A percentile compares a stretch with the other conserved stretches of the same genome.
phyloP scores from a whole-genome alignment of 192 early-diverging fungal species.

The Dissophora ornata region DNA sequence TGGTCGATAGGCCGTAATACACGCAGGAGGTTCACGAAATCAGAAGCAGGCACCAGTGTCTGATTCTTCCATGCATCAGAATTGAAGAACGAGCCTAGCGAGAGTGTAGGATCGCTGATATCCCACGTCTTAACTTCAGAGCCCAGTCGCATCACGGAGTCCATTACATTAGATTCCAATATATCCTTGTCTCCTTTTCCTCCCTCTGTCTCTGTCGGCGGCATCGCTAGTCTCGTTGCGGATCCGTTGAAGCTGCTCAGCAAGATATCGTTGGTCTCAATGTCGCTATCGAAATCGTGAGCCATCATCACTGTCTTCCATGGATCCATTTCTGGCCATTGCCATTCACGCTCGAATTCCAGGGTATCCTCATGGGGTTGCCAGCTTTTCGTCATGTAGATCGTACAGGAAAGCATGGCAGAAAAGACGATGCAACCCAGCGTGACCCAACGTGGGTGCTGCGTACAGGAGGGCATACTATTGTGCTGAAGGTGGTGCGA shows the following conservation, averaged over 20 bases:
- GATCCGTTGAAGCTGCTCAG: too few relatives aligned
- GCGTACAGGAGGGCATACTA: slow-evolving; percentile 8
- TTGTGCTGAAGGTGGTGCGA: neutral
- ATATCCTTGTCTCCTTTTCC: too few relatives aligned
- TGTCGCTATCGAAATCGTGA: slow-evolving; percentile 8
- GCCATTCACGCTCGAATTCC: slow-evolving; percentile 6
- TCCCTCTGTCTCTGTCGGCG: too few relatives aligned
- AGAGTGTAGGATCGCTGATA: slow-evolving; percentile 20
- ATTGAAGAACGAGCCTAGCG: neutral
- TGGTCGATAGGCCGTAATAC: slow-evolving; percentile 23
- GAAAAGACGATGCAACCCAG: slow-evolving; percentile 28
- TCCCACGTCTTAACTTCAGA: slow-evolving; percentile 23
- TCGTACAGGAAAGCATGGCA: slow-evolving; percentile 19
- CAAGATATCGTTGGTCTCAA: neutral
- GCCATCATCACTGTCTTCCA: slow-evolving; percentile 1
- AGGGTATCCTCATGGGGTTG: neutral
- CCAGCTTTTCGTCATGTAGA: slow-evolving; percentile 17
- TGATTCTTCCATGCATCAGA: slow-evolving; percentile 26
- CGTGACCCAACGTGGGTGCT: slow-evolving; percentile 23
- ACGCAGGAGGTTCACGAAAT: slow-evolving; percentile 16
- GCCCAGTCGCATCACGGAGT: neutral
- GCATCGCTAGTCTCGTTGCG: too few relatives aligned
- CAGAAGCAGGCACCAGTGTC: slow-evolving; percentile 12
- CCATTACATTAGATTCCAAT: too few relatives aligned
- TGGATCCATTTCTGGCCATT: slow-evolving; percentile 25